These are phyloP conservation scores for Xerocomus potaroensis DNA, from an alignment of 768 basidiomycete species.

Conservation along the genomic window DNA sequence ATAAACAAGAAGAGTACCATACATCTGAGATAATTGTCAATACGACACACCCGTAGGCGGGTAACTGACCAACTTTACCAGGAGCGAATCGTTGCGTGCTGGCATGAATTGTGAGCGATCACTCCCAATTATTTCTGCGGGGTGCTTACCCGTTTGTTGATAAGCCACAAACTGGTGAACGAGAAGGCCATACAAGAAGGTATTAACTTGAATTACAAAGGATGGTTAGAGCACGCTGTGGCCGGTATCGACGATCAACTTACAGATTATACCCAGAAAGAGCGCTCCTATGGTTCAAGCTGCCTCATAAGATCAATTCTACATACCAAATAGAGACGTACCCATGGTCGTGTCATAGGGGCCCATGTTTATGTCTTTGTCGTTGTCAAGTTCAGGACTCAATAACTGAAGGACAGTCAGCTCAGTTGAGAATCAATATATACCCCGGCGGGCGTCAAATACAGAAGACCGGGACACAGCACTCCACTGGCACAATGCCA, in stretches of 20 bases:
- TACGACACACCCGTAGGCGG: background rate
- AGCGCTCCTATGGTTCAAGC: slow-evolving; percentile 7
- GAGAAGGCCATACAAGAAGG: slow-evolving; percentile 37
- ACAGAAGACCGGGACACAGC: background rate
- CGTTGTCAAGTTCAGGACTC: background rate
- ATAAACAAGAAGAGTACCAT: slow-evolving; percentile 11
- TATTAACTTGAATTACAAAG: slow-evolving; percentile 19
- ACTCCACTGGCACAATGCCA: background rate
- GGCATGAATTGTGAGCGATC: background rate
- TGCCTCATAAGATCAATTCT: background rate
- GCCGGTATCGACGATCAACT: background rate
- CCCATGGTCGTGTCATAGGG: background rate
- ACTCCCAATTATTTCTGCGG: too few species aligned
- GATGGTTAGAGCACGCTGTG: too few species aligned
- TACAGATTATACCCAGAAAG: slow-evolving; percentile 4
- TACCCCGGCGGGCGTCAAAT: too few species aligned
- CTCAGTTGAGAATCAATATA: too few species aligned
- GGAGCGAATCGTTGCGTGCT: slow-evolving; percentile 7
- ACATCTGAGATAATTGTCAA: background rate
- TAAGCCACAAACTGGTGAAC: slow-evolving; percentile 40
- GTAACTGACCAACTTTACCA: background rate
- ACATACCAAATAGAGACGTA: background rate
- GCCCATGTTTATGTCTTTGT: background rate
- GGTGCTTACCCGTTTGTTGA: slow-evolving; percentile 17
- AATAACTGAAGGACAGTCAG: background rate